Evolutionary conservation across 2,329 filamentous ascomycete genomes (phyloP), one percentile per base, ranked within the genome.

Genomic region (Mollisia scopiformis): DNA sequence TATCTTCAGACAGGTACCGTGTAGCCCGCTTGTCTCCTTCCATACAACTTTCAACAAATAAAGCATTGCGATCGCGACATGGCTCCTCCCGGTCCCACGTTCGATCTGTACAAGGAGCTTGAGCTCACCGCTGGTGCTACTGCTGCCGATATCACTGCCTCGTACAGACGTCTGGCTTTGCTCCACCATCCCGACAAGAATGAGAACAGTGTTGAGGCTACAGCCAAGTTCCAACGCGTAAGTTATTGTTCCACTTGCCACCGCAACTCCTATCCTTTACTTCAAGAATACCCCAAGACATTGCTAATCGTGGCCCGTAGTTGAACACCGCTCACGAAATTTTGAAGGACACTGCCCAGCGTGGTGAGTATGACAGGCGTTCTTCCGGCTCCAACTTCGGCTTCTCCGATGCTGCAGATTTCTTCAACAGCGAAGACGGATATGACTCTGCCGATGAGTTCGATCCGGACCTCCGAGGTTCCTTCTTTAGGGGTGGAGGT

Each of bases 151-250:
- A 69, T 69, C 50, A 64, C 30, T 13, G 37, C 21, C 4, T 52
- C 59, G 5, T 68, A 65, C 23, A 54, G 61, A 31, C 57, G 61
- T 28, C 58, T 68, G 30, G 67, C 67, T 16, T 51, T 58, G 21
- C 6, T 62, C n/a, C 55, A 66, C 21, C 66, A 68, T 30, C 64
- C 66, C 0, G 67, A 69, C 54, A 69, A 68, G 50, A 66, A 69
- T 35, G 51, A 62, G 4, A 64, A 66, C 52, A 11, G 25, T n/a
- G 46, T 19, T 49, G 54, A 46, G 39, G 60, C 66, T 11, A 67
- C 66, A 6, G 62, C 51, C 6, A 55, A 54, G 33, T 66, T 68
- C 33, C 65, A 68, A 39, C 49, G 58, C 14, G 66, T 68, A 27
- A 46, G 54, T 43, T 37, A 11, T 6, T 4, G 37, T n/a, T 19